phyloP scores from a whole-genome alignment of 2,329 filamentous ascomycete genomes.

The Microsporum canis region DNA sequence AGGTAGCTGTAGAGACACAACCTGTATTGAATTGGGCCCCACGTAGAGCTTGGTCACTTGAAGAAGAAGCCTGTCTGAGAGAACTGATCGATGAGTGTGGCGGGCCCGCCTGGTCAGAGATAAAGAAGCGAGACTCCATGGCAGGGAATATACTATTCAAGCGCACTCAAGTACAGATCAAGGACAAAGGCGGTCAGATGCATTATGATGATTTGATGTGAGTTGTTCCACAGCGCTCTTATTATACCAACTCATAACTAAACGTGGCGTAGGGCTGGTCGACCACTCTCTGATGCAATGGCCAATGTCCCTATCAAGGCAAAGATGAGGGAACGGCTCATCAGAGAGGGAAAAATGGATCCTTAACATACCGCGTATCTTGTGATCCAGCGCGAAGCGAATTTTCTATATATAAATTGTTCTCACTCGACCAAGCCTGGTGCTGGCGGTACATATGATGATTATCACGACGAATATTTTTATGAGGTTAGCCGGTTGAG shows the following conservation, averaged over 20 bases:
- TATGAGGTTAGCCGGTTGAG: background rate
- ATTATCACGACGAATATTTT: background rate
- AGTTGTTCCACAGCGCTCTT: background rate
- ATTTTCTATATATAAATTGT: background rate
- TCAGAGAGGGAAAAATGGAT: background rate
- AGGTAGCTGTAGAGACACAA: background rate
- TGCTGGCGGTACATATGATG: background rate
- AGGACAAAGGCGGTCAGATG: background rate
- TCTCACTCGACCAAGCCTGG: background rate
- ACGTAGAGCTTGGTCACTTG: background rate
- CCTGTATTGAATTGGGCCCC: background rate
- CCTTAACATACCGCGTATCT: background rate
- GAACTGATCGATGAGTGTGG: background rate
- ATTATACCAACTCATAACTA: background rate
- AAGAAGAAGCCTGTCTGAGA: background rate
- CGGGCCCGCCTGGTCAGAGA: background rate
- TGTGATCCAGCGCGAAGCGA: background rate
- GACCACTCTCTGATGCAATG: background rate
- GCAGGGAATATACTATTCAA: background rate
- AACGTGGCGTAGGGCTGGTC: background rate
- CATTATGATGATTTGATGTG: conserved; percentile 2
- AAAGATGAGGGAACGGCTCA: background rate
- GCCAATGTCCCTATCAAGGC: background rate
- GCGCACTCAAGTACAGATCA: background rate
- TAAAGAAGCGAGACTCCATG: background rate